Evolutionary conservation across 2,329 filamentous ascomycete species (phyloP), one percentile per base, ranked within the genome.

Genomic region (Trichoderma atroviride): DNA sequence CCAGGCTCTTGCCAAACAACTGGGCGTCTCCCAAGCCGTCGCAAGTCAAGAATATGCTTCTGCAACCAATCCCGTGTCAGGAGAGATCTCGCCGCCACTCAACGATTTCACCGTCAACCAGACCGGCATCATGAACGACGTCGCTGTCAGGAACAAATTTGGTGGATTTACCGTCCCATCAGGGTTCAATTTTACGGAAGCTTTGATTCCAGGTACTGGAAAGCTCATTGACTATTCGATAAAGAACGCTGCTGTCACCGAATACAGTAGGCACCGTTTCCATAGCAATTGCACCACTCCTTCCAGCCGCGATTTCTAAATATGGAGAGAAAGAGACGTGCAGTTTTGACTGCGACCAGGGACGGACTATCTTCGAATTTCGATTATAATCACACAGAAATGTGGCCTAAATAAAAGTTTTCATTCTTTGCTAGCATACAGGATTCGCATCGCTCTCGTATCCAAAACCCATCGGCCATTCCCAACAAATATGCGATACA

Each of bases 211-310:
- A 27, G 62, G 62, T 27, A n/a, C 19, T 33, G 53, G 63, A n/a
- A 57, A 66, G 27, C 63, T 66, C 37, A 66, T 66, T 35, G 53
- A 66, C 11, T 58, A 57, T 47, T 57, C 53, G 4, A n/a, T 66
- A 27, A 66, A 13, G 53, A 16, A 58, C 19, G 63, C 53, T 10
- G 53, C 63, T 27, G 3, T 58, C 29, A 37, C 29, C 7, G 27
- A 57, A 27, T 58, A 50, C 37, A 19, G 35, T 3, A 33, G 33
- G 27, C 53, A 27, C 14, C 37, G 27, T 10, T 35, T 57, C 4
- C 50, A 31, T 16, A 37, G 53, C 53, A 66, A 66, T 35, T 66
- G 63, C 27, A 58, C 53, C 16, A 10, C 19, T 14, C 16, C 61
- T 24, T 53, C 27, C 27, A 27, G 43, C n/a, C n/a, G n/a, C 27